These are phyloP conservation scores for Suillus hirtellus DNA, from an alignment of 768 basidiomycete species.

Conservation along the genomic window DNA sequence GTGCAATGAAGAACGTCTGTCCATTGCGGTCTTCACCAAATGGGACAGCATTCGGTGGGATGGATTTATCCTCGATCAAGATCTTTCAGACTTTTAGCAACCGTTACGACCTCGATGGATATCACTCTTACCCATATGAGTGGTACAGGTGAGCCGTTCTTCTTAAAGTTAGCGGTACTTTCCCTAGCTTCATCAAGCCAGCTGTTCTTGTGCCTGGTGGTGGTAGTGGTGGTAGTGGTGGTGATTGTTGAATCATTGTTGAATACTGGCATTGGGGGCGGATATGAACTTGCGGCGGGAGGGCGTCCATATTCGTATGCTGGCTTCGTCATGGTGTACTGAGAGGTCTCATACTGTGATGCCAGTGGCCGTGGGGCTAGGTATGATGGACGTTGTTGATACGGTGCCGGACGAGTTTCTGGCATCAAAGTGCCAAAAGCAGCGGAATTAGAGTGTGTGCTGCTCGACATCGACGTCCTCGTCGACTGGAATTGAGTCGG, in stretches of 20 bases:
- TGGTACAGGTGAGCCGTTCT: slow-evolving; percentile 28
- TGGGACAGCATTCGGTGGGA: slow-evolving; percentile 31
- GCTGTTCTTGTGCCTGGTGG: neutral
- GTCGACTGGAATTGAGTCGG: neutral
- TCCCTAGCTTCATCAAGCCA: slow-evolving; percentile 7
- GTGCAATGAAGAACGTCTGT: slow-evolving; percentile 26
- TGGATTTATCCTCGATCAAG: slow-evolving; percentile 27
- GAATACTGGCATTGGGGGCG: neutral
- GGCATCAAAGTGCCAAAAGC: neutral
- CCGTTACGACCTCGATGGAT: too few species aligned
- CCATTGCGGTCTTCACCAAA: slow-evolving; percentile 28
- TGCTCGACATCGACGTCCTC: neutral
- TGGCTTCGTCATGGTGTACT: neutral
- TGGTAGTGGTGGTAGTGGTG: too few species aligned
- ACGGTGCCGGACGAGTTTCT: neutral
- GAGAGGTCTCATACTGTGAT: neutral
- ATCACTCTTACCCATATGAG: slow-evolving; percentile 25
- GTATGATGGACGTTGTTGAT: slow-evolving; percentile 5
- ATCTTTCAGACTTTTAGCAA: slow-evolving; percentile 17
- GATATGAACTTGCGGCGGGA: neutral
- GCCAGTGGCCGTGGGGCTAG: neutral
- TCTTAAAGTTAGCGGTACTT: slow-evolving; percentile 11
- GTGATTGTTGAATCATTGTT: neutral
- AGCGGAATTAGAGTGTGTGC: neutral
- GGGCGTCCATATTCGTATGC: neutral